Evolutionary conservation across 768 basidiomycete genomes (phyloP).

Genomic region (Lactifluus subvellereus): DNA sequence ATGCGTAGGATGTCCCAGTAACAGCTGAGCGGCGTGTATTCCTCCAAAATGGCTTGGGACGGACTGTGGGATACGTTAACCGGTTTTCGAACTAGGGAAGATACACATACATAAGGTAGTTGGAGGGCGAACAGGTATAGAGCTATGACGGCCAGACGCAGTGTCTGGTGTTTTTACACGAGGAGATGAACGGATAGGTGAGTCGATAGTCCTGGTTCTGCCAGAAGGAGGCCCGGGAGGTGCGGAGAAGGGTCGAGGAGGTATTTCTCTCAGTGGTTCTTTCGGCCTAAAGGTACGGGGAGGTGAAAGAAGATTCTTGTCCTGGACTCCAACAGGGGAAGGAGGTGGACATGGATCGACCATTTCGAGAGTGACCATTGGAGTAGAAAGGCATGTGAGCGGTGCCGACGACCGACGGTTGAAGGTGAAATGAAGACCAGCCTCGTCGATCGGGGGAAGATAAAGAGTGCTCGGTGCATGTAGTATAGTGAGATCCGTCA

Average conservation of each 20-base stretch:
- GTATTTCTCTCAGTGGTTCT: not conserved
- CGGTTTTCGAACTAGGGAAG: not conserved
- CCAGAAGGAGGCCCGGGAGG: not conserved
- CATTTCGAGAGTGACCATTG: constrained; percentile 19
- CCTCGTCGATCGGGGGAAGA: constrained; percentile 7
- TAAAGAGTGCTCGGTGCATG: constrained; percentile 13
- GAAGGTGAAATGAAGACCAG: constrained; percentile 8
- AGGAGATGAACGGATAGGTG: not conserved
- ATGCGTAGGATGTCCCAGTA: constrained; percentile 63
- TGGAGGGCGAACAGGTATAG: constrained; percentile 45
- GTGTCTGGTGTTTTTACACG: not conserved
- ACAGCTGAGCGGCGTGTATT: constrained; percentile 68
- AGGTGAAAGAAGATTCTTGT: constrained; percentile 10
- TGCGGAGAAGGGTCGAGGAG: constrained; percentile 2
- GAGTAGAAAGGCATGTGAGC: not conserved
- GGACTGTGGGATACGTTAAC: constrained; percentile 40
- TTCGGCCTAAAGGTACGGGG: constrained; percentile 3
- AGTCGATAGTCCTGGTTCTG: not conserved
- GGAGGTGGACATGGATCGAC: constrained; percentile 5
- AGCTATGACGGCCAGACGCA: not conserved
- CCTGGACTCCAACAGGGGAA: not conserved
- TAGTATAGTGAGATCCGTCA: constrained; percentile 19
- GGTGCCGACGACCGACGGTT: constrained; percentile 4
- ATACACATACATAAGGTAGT: constrained; percentile 56
- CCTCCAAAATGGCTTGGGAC: constrained; percentile 81